Evolutionary conservation across 768 basidiomycete species (phyloP).

Genomic region (Tricholoma flavovirens): DNA sequence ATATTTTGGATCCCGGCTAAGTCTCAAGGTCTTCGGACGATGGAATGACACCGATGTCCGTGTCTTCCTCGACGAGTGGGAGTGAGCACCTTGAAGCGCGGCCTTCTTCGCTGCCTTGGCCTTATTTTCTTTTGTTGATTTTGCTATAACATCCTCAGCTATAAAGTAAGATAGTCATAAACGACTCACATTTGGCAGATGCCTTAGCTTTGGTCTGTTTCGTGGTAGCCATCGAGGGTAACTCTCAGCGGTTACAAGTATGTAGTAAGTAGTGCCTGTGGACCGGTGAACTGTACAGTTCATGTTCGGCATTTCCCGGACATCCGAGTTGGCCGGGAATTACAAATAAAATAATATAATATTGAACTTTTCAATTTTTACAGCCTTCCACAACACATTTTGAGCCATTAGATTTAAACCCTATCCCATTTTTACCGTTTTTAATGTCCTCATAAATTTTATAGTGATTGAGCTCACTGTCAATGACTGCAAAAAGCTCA

Average conservation of each 20-base stretch:
- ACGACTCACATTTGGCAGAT: conserved; percentile 41
- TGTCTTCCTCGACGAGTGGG: conserved; percentile 72
- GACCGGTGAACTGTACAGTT: conserved; percentile 17
- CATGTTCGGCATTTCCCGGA: not conserved
- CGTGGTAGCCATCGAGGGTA: conserved; percentile 49
- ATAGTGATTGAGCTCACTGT: too few relatives aligned
- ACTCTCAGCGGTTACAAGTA: not conserved
- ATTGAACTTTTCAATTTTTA: too few relatives aligned
- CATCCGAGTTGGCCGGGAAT: too few relatives aligned
- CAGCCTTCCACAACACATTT: too few relatives aligned
- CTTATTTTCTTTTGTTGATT: conserved; percentile 49
- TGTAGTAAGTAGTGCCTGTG: conserved; percentile 11
- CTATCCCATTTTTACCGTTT: too few relatives aligned
- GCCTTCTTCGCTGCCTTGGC: conserved; percentile 97
- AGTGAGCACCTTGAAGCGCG: conserved; percentile 80
- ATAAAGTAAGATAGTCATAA: not conserved
- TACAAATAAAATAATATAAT: too few relatives aligned
- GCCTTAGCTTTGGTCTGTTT: conserved; percentile 64
- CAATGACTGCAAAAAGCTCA: too few relatives aligned
- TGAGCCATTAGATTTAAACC: too few relatives aligned
- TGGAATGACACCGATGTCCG: conserved; percentile 89
- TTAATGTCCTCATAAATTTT: too few relatives aligned
- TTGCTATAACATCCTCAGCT: conserved; percentile 14
- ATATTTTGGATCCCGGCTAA: conserved; percentile 84
- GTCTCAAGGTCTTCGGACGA: conserved; percentile 89